phyloP scores from a whole-genome alignment of 1,139 yeast genomes.

The Debaryomycetaceae sp. region DNA sequence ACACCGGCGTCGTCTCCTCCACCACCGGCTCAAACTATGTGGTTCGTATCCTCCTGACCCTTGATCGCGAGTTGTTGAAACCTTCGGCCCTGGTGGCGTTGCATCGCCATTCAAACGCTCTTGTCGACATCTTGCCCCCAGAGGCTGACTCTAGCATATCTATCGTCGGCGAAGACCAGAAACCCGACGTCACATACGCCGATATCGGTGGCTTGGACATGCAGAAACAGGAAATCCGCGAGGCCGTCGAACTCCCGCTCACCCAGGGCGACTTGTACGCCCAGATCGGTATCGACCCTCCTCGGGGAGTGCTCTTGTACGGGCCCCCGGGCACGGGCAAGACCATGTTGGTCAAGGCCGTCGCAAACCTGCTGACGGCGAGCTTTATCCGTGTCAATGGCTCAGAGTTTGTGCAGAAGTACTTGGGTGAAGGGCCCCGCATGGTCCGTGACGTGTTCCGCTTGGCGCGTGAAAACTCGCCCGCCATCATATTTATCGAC shows the following conservation, averaged over 20 bases:
- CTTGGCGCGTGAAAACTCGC: constrained; percentile 93
- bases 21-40: constrained; percentile 97
- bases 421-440: constrained; percentile 98
- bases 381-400: constrained; percentile 95
- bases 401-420: constrained; percentile 95
- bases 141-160: constrained; percentile 97
- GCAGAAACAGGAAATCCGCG: constrained; percentile 98
- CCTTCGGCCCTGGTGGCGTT: constrained; percentile 94
- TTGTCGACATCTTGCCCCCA: constrained; percentile 95
- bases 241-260: constrained; percentile 94
- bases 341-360: constrained; percentile 98
- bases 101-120: constrained; percentile 96
- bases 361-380: constrained; percentile 93
- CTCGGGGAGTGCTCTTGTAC: constrained; percentile 90
- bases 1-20: constrained; percentile 92
- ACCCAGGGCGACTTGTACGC: constrained; percentile 93
- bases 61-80: constrained; percentile 88
- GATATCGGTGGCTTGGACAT: constrained; percentile 98
- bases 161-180: constrained; percentile 87
- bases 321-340: constrained; percentile 99
- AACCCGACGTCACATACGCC: constrained; percentile 80
- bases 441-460: constrained; percentile 98
- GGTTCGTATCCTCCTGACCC: constrained; percentile 85
- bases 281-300: constrained; percentile 98
- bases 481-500: constrained; percentile 91